Evolutionary conservation across 2,329 filamentous ascomycete genomes (phyloP).

Genomic region (Pseudocercospora ulei): DNA sequence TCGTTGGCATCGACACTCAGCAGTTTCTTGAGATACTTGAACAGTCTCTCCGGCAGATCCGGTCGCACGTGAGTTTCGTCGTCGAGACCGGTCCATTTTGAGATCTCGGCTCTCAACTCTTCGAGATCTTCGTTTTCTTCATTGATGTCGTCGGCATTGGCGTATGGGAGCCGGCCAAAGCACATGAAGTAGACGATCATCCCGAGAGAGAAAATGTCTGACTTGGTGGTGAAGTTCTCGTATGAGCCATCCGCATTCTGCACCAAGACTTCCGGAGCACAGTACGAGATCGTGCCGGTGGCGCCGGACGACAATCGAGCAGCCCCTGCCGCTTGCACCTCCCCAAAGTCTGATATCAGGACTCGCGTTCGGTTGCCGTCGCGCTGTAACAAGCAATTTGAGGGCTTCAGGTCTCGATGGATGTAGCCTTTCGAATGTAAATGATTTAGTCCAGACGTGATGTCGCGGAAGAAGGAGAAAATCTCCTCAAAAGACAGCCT

Average conservation of each 20-base stretch:
- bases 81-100: conserved; percentile 76
- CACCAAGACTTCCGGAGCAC: conserved; percentile 77
- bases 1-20: conserved; percentile 66
- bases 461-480: conserved; percentile 91
- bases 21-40: conserved; percentile 70
- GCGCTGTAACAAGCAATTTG: conserved; percentile 81
- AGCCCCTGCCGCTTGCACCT: conserved; percentile 77
- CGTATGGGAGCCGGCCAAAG: conserved; percentile 80
- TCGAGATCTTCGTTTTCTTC: conserved; percentile 91
- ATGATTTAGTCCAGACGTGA: conserved; percentile 82
- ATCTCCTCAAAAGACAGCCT: conserved; percentile 76
- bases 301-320: conserved; percentile 81
- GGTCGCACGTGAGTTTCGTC: conserved; percentile 50
- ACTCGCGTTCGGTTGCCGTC: conserved; percentile 59
- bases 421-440: conserved; percentile 88
- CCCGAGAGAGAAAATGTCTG: conserved; percentile 93
- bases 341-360: conserved; percentile 93
- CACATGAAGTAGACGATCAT: conserved; percentile 99
- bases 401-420: conserved; percentile 89
- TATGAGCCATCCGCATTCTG: conserved; percentile 56
- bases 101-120: conserved; percentile 72
- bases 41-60: conserved; percentile 77
- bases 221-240: conserved; percentile 93
- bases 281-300: conserved; percentile 95
- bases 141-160: conserved; percentile 69